Conservation (phyloP, 2,329 filamentous ascomycete genomes). For the Hymenoscyphus linearis region DNA sequence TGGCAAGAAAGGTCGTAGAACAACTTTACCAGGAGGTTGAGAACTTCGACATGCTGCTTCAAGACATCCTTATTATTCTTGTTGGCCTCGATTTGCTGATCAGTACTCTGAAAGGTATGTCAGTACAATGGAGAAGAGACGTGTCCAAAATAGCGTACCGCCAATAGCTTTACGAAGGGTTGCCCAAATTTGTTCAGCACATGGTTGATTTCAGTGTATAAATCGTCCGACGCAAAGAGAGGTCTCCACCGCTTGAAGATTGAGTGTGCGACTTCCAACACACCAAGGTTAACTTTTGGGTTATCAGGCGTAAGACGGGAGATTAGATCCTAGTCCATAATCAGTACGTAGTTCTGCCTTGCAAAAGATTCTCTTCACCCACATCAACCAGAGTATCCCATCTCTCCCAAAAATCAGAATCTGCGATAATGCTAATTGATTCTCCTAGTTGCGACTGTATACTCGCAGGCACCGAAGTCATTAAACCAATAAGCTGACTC, state of each 20-base stretch:
- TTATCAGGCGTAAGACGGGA: conserved; percentile 78
- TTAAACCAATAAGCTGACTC: conserved; percentile 87
- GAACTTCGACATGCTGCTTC: conserved; percentile 72
- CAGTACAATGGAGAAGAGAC: conserved; percentile 11
- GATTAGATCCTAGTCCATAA: conserved; percentile 65
- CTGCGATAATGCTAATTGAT: conserved; percentile 93
- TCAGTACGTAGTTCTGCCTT: conserved; percentile 12
- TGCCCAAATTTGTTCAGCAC: conserved; percentile 79
- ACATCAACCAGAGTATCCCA: conserved; percentile 95
- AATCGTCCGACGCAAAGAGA: conserved; percentile 83
- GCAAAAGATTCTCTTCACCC: conserved; percentile 27
- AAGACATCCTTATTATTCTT: conserved; percentile 69
- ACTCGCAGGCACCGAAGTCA: conserved; percentile 83
- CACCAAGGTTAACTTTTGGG: conserved; percentile 82
- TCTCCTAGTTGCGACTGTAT: conserved; percentile 94
- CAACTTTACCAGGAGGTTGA: conserved; percentile 86
- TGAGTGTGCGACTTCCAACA: conserved; percentile 94
- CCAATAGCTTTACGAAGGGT: conserved; percentile 76
- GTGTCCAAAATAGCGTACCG: conserved; percentile 42
- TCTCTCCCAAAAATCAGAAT: conserved; percentile 92
- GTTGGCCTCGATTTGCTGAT: conserved; percentile 68
- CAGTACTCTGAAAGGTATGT: conserved; percentile 48
- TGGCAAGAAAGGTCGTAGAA: conserved; percentile 97
- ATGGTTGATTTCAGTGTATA: conserved; percentile 95
- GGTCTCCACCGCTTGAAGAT: conserved; percentile 97